phyloP scores from a whole-genome alignment of 768 basidiomycete species.

The Serendipita indica region DNA sequence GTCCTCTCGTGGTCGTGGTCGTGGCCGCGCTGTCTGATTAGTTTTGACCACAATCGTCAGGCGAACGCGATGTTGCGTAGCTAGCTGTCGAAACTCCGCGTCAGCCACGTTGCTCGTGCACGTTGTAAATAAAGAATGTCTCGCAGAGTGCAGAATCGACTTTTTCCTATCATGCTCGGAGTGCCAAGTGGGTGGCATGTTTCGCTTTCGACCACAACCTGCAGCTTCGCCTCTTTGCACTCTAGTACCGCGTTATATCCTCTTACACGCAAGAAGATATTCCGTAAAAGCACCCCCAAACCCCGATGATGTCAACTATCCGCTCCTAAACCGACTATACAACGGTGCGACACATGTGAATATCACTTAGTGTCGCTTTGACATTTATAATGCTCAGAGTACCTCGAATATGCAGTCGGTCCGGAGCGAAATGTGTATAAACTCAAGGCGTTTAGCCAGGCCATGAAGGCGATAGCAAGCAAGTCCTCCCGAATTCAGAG shows the following conservation, averaged over 20 bases:
- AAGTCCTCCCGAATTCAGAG: constrained; percentile 32
- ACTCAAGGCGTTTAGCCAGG: constrained; percentile 35
- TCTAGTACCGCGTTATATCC: not conserved
- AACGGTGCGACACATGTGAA: not conserved
- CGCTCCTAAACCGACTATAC: not conserved
- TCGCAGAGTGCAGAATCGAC: too few species aligned
- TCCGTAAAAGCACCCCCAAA: not conserved
- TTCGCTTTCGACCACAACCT: too few species aligned
- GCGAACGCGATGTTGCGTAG: too few species aligned
- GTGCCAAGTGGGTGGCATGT: too few species aligned
- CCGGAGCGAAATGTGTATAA: constrained; percentile 31
- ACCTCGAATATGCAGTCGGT: constrained; percentile 2
- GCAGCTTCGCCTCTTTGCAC: too few species aligned
- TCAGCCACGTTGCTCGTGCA: too few species aligned
- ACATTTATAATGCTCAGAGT: not conserved
- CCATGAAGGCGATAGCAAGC: constrained; percentile 30
- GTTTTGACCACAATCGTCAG: too few species aligned
- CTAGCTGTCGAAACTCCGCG: too few species aligned
- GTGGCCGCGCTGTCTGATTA: constrained; percentile 3
- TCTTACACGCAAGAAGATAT: not conserved
- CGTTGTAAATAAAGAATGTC: too few species aligned
- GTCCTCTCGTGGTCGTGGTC: constrained; percentile 2
- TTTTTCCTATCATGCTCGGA: too few species aligned
- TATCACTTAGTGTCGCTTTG: not conserved
- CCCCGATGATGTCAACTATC: not conserved